Conservation (phyloP, 1,139 yeast genomes). For the Zygosaccharomyces sapae region DNA sequence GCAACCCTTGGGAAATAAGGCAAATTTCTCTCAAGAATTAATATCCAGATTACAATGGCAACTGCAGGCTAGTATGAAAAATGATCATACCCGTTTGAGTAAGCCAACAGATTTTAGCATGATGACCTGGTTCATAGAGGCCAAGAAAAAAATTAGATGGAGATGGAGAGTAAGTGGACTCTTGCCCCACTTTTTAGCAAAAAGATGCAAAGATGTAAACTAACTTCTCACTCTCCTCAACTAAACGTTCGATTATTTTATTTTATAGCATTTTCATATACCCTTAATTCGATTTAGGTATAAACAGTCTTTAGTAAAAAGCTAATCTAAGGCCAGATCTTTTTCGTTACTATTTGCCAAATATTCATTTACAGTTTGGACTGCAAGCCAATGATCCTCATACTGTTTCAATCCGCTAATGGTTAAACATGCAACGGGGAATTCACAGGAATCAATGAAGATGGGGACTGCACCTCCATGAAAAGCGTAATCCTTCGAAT, state of each 20-base stretch:
- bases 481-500: conserved; percentile 48
- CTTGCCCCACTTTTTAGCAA: conserved; percentile 27
- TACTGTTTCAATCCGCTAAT: conserved; percentile 49
- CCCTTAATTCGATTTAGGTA: background rate
- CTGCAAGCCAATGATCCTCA: conserved; percentile 32
- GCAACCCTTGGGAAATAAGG: conserved; percentile 11
- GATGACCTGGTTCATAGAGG: conserved; percentile 37
- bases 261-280: background rate
- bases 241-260: background rate
- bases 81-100: conserved; percentile 1
- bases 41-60: conserved; percentile 34
- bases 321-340: conserved; percentile 18
- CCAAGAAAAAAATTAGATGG: conserved; percentile 43
- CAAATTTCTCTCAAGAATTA: conserved; percentile 33
- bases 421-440: conserved; percentile 53
- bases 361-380: conserved; percentile 19
- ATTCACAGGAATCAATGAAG: conserved; percentile 43
- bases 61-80: conserved; percentile 12
- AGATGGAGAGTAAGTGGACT: conserved; percentile 46
- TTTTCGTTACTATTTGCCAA: conserved; percentile 11
- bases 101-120: conserved; percentile 22
- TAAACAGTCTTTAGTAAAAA: background rate
- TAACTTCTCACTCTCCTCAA: background rate
- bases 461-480: conserved; percentile 66
- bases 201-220: conserved; percentile 2